Evolutionary conservation across 1,139 yeast species (phyloP).

Genomic region (Candida tunisiensis): DNA sequence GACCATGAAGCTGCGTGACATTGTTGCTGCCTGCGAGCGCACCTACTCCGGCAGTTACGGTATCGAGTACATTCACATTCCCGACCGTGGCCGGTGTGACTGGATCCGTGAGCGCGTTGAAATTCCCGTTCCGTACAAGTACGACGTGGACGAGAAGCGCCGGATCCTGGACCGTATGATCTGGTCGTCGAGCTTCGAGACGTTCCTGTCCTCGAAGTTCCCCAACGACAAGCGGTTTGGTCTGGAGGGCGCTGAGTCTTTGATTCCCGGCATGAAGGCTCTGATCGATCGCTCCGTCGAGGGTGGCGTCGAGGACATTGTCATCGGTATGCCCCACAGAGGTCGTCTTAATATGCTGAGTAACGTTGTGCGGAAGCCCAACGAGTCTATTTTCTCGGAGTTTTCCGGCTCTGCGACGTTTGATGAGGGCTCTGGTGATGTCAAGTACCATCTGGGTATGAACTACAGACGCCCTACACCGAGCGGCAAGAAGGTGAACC

Average conservation of each 20-base stretch:
- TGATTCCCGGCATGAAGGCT: constrained; percentile 94
- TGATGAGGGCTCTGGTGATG: constrained; percentile 91
- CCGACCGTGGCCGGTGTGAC: constrained; percentile 89
- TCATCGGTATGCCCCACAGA: constrained; percentile 99
- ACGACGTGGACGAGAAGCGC: constrained; percentile 78
- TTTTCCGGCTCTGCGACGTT: constrained; percentile 80
- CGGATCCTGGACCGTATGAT: constrained; percentile 91
- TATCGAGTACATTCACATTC: constrained; percentile 91
- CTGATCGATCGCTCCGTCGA: constrained; percentile 90
- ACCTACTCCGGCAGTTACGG: constrained; percentile 85
- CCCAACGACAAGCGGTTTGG: constrained; percentile 99
- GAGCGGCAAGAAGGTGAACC: constrained; percentile 89
- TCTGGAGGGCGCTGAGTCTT: constrained; percentile 94
- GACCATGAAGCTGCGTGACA: constrained; percentile 55
- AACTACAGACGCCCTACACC: constrained; percentile 98
- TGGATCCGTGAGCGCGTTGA: constrained; percentile 97
- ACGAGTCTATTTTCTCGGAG: constrained; percentile 93
- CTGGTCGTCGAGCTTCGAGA: constrained; percentile 92
- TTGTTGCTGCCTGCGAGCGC: constrained; percentile 61
- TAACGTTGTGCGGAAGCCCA: constrained; percentile 96
- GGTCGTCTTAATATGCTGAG: constrained; percentile 97
- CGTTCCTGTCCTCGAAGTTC: constrained; percentile 83
- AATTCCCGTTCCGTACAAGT: constrained; percentile 77
- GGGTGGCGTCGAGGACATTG: constrained; percentile 85
- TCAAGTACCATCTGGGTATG: constrained; percentile 98